These are phyloP conservation scores for Backusella sp. DNA, from an alignment of 192 early-diverging fungal genomes.

Conservation along the genomic window DNA sequence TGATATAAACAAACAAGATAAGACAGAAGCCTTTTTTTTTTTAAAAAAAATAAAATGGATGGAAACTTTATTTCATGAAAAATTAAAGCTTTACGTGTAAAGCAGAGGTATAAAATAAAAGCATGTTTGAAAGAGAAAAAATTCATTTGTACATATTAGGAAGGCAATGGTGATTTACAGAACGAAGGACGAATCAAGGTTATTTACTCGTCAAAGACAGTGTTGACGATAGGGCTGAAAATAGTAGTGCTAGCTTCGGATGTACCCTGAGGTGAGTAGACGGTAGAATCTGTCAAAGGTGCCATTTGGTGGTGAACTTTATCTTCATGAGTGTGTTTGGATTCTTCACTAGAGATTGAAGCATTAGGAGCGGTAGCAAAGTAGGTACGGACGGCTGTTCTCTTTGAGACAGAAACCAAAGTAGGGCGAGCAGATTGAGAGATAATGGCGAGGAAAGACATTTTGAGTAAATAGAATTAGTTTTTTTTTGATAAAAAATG, in stretches of 20 bases:
- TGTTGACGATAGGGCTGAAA: conserved; percentile 15
- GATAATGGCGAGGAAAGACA: background rate
- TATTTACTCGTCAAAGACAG: conserved; percentile 15
- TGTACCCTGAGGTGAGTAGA: conserved; percentile 17
- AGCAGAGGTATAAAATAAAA: background rate
- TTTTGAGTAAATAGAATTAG: background rate
- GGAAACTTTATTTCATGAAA: background rate
- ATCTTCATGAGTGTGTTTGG: background rate
- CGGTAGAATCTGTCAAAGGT: conserved; percentile 18
- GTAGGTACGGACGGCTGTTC: background rate
- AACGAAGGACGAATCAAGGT: background rate
- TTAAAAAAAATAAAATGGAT: background rate
- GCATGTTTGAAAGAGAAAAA: background rate
- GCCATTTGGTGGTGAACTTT: conserved; percentile 17
- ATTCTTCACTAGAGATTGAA: conserved; percentile 4
- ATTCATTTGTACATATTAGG: conserved; percentile 7
- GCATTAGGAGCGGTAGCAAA: background rate
- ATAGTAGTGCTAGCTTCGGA: background rate
- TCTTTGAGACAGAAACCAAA: background rate
- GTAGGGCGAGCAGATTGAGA: background rate
- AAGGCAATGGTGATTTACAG: background rate
- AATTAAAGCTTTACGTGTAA: background rate
- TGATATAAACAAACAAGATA: background rate
- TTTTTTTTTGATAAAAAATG: background rate
- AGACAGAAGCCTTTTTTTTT: background rate